Evolutionary conservation across 2,329 filamentous ascomycete genomes (phyloP).

Genomic region (Aspergillus sergii): DNA sequence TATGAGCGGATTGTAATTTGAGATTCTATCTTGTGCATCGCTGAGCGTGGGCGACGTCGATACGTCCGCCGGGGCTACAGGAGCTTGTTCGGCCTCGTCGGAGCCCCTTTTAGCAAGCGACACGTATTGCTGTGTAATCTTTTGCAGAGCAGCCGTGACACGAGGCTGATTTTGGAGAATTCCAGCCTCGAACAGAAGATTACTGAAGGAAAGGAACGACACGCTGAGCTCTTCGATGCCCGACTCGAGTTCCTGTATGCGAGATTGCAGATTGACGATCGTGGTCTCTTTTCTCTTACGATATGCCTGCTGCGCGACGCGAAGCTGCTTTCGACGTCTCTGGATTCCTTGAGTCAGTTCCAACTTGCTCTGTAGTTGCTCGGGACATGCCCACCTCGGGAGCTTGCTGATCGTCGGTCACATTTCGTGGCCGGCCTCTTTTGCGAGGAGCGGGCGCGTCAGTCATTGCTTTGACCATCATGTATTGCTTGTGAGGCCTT

Average conservation of each 20-base stretch:
- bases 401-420: slow-evolving; percentile 23
- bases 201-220: slow-evolving; percentile 30
- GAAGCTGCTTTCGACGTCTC: slow-evolving; percentile 30
- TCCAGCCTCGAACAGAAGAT: slow-evolving; percentile 23
- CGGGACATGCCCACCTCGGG: slow-evolving; percentile 23
- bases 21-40: slow-evolving; percentile 10
- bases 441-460: slow-evolving; percentile 23
- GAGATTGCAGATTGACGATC: slow-evolving; percentile 26
- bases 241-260: slow-evolving; percentile 26
- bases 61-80: slow-evolving; percentile 8
- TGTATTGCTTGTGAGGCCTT: background rate
- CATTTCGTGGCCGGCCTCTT: slow-evolving; percentile 26
- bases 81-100: slow-evolving; percentile 14
- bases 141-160: slow-evolving; percentile 24
- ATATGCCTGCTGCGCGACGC: slow-evolving; percentile 30
- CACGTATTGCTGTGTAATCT: slow-evolving; percentile 27
- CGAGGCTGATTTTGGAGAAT: slow-evolving; percentile 20
- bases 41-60: slow-evolving; percentile 4
- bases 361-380: slow-evolving; percentile 2
- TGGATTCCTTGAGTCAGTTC: slow-evolving; percentile 19
- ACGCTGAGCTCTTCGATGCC: slow-evolving; percentile 28
- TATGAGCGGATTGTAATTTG: slow-evolving; percentile 8
- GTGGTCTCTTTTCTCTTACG: slow-evolving; percentile 29
- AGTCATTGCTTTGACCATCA: slow-evolving; percentile 12
- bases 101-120: slow-evolving; percentile 23